These are phyloP conservation scores for Paramecium sexaurelia DNA, from an alignment of 73 alveolate genomes.

Conservation along the genomic window DNA sequence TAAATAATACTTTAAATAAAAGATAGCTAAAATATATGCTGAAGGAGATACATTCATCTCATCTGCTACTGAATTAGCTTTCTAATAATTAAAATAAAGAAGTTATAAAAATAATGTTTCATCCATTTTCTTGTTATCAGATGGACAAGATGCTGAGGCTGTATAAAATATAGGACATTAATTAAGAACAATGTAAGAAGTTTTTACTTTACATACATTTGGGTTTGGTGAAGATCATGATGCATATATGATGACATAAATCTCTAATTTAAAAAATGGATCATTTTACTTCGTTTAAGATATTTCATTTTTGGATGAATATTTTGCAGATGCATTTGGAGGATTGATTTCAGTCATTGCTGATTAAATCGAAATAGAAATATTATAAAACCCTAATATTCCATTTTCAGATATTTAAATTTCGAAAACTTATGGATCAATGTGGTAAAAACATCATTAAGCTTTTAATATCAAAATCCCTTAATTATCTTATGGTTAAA, in stretches of 20 bases:
- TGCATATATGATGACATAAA: constrained; percentile 71
- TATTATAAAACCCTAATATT: not conserved
- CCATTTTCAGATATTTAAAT: not conserved
- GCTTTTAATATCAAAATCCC: not conserved
- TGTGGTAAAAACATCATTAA: constrained; percentile 11
- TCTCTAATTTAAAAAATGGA: constrained; percentile 75
- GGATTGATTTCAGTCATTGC: constrained; percentile 59
- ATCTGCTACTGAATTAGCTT: constrained; percentile 70
- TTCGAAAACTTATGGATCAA: constrained; percentile 41
- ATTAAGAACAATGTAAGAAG: constrained; percentile 39
- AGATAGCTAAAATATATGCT: constrained; percentile 49
- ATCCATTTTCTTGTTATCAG: constrained; percentile 76
- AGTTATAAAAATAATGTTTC: constrained; percentile 62
- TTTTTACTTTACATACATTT: constrained; percentile 72
- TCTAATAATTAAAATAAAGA: constrained; percentile 66
- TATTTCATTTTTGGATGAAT: not conserved
- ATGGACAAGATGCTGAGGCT: constrained; percentile 75
- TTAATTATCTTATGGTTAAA: constrained; percentile 18
- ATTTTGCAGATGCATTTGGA: constrained; percentile 65
- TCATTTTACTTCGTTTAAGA: constrained; percentile 69
- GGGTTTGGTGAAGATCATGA: constrained; percentile 85
- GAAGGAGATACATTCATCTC: constrained; percentile 78
- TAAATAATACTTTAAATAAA: constrained; percentile 54
- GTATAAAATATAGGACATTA: constrained; percentile 44
- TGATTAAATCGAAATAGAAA: not conserved